phyloP scores from a whole-genome alignment of 305 asterid species.

The Solanum hybrid region DNA sequence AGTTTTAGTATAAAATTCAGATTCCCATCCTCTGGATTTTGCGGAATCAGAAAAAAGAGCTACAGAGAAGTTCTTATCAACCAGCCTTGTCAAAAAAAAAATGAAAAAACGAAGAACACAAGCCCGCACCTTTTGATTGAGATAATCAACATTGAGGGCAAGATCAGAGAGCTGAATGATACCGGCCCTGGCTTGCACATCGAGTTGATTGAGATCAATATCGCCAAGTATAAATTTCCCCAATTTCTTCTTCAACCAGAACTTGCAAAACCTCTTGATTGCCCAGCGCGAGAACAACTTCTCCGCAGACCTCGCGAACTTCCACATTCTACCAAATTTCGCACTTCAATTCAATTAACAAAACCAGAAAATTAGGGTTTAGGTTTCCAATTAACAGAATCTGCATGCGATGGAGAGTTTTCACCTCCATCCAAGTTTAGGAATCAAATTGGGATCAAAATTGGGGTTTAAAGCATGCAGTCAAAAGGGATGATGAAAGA shows the following conservation, averaged over 20 bases:
- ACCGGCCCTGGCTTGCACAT: slow-evolving; percentile 95
- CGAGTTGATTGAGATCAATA: slow-evolving; percentile 92
- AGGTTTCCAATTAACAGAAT: slow-evolving; percentile 13
- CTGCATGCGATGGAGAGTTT: slow-evolving; percentile 33
- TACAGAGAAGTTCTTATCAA: neutral
- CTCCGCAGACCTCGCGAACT: slow-evolving; percentile 85
- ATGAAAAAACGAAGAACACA: neutral
- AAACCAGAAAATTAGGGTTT: slow-evolving; percentile 19
- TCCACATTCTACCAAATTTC: slow-evolving; percentile 48
- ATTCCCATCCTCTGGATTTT: neutral
- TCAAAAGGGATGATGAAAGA: slow-evolving; percentile 1
- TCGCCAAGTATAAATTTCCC: slow-evolving; percentile 90
- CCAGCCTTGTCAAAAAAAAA: neutral
- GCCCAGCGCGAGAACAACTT: slow-evolving; percentile 99
- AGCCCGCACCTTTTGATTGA: slow-evolving; percentile 65
- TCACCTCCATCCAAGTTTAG: slow-evolving; percentile 50
- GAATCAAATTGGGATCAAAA: slow-evolving; percentile 17
- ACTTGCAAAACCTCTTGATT: slow-evolving; percentile 67
- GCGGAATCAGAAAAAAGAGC: neutral
- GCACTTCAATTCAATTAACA: slow-evolving; percentile 4
- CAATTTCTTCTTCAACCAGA: slow-evolving; percentile 85
- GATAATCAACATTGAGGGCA: slow-evolving; percentile 89
- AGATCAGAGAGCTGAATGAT: slow-evolving; percentile 90
- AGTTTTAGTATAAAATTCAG: neutral
- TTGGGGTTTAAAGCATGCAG: slow-evolving; percentile 14